Evolutionary conservation across 179 eudicot genomes (phyloP), one percentile per base, ranked within the genome.

Genomic region (Spergularia azorica): DNA sequence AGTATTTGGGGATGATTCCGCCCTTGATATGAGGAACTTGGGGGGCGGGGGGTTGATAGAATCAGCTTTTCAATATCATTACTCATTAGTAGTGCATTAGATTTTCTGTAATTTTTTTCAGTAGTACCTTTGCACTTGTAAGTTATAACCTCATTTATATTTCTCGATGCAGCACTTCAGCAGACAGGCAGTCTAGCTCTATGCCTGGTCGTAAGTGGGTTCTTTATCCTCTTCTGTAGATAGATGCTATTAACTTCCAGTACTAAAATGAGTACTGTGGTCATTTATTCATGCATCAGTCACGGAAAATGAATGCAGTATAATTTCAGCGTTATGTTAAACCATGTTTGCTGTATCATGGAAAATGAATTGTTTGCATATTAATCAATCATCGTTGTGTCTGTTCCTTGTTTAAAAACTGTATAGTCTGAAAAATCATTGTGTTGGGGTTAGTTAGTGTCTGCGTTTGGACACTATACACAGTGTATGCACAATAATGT

Each of bases 141-240:
- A n/a, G n/a, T n/a, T n/a, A 70, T 82, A 6, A 73, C 60, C 14
- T 20, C 64, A 67, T 56, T 36, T 67, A 36, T 70, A 70, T 72
- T 84, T 68, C 70, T 74, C 78, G 78, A 38, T 82, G 88, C 89
- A 90, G 94, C 82, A 87, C 84, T 73, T 81, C 86, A 77, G 66
- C 83, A 14, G 62, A 72, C 57, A 66, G 71, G 63, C 86, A 84
- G 76, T 76, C 88, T 68, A 84, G 83, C 69, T 56, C 83, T 51
- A 59, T 63, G 74, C 81, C 90, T 73, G 79, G 84, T 76, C 84
- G 94, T 90, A 87, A 90, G 94, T 84, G 75, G 77, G 80, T 84
- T 65, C 60, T 79, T 70, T 62, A 67, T 69, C 74, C 77, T 52
- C 58, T 51, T 54, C 32, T 21, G 73, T 69, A 69, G 16, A 70